These are phyloP conservation scores for Musa acuminata DNA, from an alignment of 176 grass and related monocot species.

Conservation along the genomic window DNA sequence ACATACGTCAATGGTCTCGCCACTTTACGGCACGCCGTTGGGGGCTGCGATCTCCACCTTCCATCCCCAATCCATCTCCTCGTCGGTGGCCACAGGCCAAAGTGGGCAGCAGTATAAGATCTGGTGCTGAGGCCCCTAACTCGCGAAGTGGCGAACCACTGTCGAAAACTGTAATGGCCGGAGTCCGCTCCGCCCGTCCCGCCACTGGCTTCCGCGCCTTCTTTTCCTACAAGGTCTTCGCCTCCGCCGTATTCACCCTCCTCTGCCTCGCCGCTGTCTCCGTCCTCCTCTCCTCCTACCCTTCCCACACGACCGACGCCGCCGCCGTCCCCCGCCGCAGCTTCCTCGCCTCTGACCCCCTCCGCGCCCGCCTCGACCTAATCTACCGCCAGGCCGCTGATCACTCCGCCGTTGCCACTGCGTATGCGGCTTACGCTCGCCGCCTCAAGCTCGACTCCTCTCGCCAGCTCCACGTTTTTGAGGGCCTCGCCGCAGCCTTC, in stretches of 20 bases:
- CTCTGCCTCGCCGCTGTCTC: slow-evolving; percentile 38
- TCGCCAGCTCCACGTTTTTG: slow-evolving; percentile 50
- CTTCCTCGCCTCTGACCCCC: slow-evolving; percentile 22
- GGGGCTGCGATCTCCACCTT: too few species aligned
- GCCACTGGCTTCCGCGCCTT: slow-evolving; percentile 16
- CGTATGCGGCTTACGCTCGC: slow-evolving; percentile 59
- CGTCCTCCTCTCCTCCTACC: slow-evolving; percentile 43
- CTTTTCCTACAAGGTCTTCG: slow-evolving; percentile 30
- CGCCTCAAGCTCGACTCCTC: slow-evolving; percentile 66
- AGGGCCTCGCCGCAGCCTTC: slow-evolving; percentile 19
- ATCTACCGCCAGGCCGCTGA: slow-evolving; percentile 63
- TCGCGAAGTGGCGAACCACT: too few species aligned
- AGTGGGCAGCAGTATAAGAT: too few species aligned
- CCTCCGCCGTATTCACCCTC: slow-evolving; percentile 21
- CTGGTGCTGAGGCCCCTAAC: too few species aligned
- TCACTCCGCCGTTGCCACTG: slow-evolving; percentile 61
- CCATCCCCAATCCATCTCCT: too few species aligned
- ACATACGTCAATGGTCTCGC: too few species aligned
- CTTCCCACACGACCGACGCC: slow-evolving; percentile 10
- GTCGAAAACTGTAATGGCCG: slow-evolving; percentile 37
- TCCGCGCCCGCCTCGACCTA: slow-evolving; percentile 33
- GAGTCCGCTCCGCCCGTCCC: slow-evolving; percentile 38
- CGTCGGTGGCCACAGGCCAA: too few species aligned
- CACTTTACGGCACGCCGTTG: too few species aligned
- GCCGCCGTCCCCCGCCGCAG: neutral